Percentiles rank a stretch among this genome's conserved stretches.
phyloP scores from a whole-genome alignment of 139 green algal genomes.

The Desmodesmus armatus region DNA sequence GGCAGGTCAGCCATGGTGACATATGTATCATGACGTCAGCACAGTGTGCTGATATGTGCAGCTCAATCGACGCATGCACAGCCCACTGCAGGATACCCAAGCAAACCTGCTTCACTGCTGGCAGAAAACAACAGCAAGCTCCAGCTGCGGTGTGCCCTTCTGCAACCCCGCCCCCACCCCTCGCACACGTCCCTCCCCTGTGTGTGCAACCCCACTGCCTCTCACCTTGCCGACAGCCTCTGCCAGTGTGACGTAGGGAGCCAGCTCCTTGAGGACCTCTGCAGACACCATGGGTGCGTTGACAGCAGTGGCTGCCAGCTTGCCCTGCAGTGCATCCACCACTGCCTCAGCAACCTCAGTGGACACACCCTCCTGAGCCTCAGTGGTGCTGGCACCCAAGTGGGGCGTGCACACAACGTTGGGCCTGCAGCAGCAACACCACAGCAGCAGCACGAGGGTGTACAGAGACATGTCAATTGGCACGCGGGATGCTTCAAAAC shows the following conservation, averaged over 20 bases:
- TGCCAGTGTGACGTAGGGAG: slow-evolving; percentile 88
- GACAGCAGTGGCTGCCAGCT: slow-evolving; percentile 89
- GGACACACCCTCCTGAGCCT: slow-evolving; percentile 96
- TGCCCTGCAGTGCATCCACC: slow-evolving; percentile 86
- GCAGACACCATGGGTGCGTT: slow-evolving; percentile 94
- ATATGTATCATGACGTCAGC: no score
- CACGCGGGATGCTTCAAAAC: no score
- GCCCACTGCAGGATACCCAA: no score
- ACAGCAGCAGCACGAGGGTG: not conserved
- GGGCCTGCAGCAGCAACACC: slow-evolving; percentile 58
- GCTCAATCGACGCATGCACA: no score
- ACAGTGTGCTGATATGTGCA: no score
- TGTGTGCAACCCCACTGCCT: not conserved
- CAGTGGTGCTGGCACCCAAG: slow-evolving; percentile 90
- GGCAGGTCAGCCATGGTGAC: no score
- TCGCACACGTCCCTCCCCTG: no score
- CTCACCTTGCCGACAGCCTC: slow-evolving; percentile 76
- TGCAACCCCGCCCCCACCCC: no score
- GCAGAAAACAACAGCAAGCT: not conserved
- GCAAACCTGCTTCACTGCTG: no score
- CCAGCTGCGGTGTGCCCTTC: not conserved
- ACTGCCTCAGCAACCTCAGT: slow-evolving; percentile 97
- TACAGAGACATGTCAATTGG: no score
- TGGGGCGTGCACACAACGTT: slow-evolving; percentile 96
- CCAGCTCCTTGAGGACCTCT: slow-evolving; percentile 94